phyloP scores from a whole-genome alignment of 176 grass and related monocot species.

The Avena sativa region DNA sequence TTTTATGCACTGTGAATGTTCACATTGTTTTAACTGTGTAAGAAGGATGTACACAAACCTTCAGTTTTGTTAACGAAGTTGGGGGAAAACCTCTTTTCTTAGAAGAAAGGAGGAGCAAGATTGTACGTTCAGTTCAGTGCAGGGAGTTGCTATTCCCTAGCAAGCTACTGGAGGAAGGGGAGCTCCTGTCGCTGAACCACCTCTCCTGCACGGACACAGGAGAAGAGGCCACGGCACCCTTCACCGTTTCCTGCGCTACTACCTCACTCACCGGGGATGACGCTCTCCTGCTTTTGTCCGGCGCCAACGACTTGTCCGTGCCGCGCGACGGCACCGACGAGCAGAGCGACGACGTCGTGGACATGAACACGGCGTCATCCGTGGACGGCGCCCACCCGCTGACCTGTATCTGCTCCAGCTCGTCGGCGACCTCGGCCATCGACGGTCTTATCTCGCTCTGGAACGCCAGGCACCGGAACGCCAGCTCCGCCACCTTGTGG shows the following conservation, averaged over 20 bases:
- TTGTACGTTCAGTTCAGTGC: conserved; percentile 34
- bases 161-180: conserved; percentile 70
- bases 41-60: too few species aligned
- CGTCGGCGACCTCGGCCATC: conserved; percentile 70
- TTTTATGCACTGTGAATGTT: too few species aligned
- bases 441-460: conserved; percentile 73
- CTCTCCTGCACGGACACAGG: conserved; percentile 72
- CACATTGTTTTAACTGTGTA: too few species aligned
- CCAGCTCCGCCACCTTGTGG: conserved; percentile 70
- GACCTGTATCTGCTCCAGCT: conserved; percentile 63
- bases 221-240: conserved; percentile 41
- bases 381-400: conserved; percentile 58
- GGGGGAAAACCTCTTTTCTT: too few species aligned
- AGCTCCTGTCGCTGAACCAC: conserved; percentile 68
- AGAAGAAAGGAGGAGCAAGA: too few species aligned
- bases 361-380: conserved; percentile 64
- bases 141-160: conserved; percentile 49
- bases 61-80: too few species aligned
- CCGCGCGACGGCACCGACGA: conserved; percentile 56
- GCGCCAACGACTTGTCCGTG: conserved; percentile 51
- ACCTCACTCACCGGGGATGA: not conserved
- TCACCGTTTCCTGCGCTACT: not conserved
- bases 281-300: conserved; percentile 38
- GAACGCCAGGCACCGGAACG: conserved; percentile 76
- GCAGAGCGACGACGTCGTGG: conserved; percentile 59